Evolutionary conservation across 305 asterid genomes (phyloP).

Genomic region (Lippia alba): DNA sequence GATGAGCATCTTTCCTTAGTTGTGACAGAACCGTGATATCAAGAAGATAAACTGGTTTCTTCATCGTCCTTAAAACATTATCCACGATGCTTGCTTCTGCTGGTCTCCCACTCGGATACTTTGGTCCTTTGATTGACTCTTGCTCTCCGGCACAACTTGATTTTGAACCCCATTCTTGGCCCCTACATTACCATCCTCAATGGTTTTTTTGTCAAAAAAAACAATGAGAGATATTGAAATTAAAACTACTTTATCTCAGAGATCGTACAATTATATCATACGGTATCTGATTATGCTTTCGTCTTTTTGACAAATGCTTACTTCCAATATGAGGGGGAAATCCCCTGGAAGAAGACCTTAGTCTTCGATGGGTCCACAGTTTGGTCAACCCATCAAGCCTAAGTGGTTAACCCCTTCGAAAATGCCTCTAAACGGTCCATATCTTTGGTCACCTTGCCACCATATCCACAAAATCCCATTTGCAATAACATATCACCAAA

Average conservation of each 20-base stretch:
- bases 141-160: constrained; percentile 38
- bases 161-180: constrained; percentile 40
- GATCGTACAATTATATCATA: too few relatives aligned
- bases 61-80: constrained; percentile 39
- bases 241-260: too few relatives aligned
- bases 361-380: constrained; percentile 65
- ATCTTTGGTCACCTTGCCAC: constrained; percentile 56
- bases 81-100: constrained; percentile 38
- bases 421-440: constrained; percentile 72
- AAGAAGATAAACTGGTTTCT: constrained; percentile 46
- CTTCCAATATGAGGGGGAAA: constrained; percentile 73
- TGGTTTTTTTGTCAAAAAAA: too few relatives aligned
- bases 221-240: too few relatives aligned
- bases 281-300: too few relatives aligned
- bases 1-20: constrained; percentile 66
- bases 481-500: constrained; percentile 22
- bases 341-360: constrained; percentile 73
- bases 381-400: constrained; percentile 74
- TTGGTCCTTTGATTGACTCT: constrained; percentile 42
- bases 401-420: constrained; percentile 66
- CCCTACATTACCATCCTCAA: too few relatives aligned
- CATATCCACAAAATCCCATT: constrained; percentile 80
- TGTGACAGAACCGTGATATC: constrained; percentile 62
- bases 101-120: constrained; percentile 30
- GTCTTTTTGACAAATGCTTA: constrained; percentile 34